These are phyloP conservation scores for Aspergillus calidoustus DNA, from an alignment of 2,329 filamentous ascomycete species.

Conservation along the genomic window DNA sequence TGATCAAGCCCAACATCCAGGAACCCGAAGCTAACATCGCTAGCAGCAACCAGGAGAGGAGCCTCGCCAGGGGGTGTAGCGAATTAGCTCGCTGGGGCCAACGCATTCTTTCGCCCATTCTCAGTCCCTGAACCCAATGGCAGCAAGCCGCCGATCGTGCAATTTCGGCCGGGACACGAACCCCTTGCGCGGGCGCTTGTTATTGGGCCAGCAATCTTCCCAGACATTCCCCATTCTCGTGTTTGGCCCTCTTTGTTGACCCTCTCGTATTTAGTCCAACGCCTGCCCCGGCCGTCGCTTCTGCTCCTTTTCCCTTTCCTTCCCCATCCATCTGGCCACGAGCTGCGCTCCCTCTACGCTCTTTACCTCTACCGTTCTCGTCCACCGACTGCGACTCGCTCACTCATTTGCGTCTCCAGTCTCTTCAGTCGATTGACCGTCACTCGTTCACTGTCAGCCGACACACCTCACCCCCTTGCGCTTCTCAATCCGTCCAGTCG, in stretches of 20 bases:
- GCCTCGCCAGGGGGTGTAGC: not conserved
- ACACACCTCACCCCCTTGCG: conserved; percentile 16
- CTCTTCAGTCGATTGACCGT: conserved; percentile 13
- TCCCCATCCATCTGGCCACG: conserved; percentile 23
- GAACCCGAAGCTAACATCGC: conserved; percentile 14
- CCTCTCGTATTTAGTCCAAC: conserved; percentile 18
- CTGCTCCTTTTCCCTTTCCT: conserved; percentile 21
- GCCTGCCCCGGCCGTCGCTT: conserved; percentile 12
- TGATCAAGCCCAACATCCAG: conserved; percentile 17
- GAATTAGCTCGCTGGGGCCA: not conserved
- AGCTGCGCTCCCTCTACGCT: conserved; percentile 37
- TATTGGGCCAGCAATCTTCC: conserved; percentile 21
- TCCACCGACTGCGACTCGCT: conserved; percentile 26
- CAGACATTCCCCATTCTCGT: conserved; percentile 5
- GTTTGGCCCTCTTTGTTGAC: conserved; percentile 12
- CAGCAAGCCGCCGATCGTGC: conserved; percentile 9
- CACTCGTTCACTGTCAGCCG: conserved; percentile 17
- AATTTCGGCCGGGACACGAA: conserved; percentile 16
- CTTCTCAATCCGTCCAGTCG: not conserved
- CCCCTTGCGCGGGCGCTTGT: conserved; percentile 18
- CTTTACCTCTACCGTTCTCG: conserved; percentile 24
- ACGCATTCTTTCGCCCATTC: not conserved
- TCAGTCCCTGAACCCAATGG: conserved; percentile 16
- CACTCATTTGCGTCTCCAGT: conserved; percentile 31
- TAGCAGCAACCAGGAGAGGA: conserved; percentile 10